Evolutionary conservation across 176 grass and related monocot species (phyloP).

Genomic region (Chrysopogon serrulatus): DNA sequence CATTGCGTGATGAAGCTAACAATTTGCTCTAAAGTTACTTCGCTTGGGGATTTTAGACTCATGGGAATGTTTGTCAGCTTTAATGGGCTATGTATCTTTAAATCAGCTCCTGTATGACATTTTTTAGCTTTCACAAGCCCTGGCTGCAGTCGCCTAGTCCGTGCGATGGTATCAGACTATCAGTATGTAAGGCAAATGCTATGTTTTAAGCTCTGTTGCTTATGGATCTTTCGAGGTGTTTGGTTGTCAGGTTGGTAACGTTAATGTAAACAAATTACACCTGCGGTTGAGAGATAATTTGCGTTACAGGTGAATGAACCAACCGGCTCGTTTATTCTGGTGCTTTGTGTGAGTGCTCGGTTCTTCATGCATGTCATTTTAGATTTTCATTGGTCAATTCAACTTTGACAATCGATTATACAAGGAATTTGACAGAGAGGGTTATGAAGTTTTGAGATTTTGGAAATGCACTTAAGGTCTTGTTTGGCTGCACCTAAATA

Average conservation of each 20-base stretch:
- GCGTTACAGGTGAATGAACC: no score
- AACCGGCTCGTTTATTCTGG: no score
- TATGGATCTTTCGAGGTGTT: not conserved
- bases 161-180: constrained; percentile 18
- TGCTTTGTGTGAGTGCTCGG: no score
- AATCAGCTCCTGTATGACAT: not conserved
- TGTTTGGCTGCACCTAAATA: no score
- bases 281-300: no score
- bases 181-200: not conserved
- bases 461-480: not conserved
- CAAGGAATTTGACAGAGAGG: no score
- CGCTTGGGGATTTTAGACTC: not conserved
- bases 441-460: no score
- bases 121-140: constrained; percentile 3
- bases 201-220: not conserved
- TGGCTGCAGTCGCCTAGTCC: not conserved
- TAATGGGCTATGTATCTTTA: constrained; percentile 10
- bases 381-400: not conserved
- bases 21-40: not conserved
- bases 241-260: no score
- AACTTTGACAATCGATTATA: not conserved
- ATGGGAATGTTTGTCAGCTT: not conserved
- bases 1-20: not conserved
- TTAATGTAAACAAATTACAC: no score
- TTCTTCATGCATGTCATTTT: no score